phyloP scores from a whole-genome alignment of 2,329 filamentous ascomycete genomes.

The Xylaria sp. region DNA sequence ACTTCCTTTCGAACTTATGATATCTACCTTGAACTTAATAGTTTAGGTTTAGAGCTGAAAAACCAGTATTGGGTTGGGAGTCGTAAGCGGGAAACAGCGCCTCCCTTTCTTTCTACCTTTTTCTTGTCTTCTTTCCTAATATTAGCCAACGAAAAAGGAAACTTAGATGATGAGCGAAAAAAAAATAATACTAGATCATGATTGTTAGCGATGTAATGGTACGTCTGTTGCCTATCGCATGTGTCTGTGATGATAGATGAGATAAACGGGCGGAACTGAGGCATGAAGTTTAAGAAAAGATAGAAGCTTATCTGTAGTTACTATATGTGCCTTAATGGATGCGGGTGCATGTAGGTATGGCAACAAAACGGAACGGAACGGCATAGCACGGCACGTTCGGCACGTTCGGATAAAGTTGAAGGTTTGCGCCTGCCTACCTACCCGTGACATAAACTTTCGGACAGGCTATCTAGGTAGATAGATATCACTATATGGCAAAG shows the following conservation, averaged over 20 bases:
- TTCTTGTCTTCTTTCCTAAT: neutral
- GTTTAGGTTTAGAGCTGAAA: slow-evolving; percentile 2
- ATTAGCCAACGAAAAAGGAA: slow-evolving; percentile 8
- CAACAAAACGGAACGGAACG: no score
- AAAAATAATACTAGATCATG: slow-evolving; percentile 4
- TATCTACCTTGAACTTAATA: neutral
- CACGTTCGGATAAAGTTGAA: neutral
- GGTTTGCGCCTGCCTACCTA: neutral
- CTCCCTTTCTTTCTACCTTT: neutral
- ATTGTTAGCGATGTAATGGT: neutral
- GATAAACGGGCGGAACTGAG: neutral
- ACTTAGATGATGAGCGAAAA: slow-evolving; percentile 8
- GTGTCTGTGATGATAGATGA: neutral
- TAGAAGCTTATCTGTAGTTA: no score
- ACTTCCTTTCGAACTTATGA: neutral
- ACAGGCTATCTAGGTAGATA: no score
- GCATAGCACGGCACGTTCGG: no score
- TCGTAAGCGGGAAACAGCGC: slow-evolving; percentile 1
- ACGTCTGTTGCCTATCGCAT: neutral
- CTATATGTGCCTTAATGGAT: no score
- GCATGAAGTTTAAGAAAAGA: no score
- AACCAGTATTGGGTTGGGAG: neutral
- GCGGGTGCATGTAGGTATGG: no score
- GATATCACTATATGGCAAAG: no score
- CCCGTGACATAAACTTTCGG: no score